phyloP scores from a whole-genome alignment of 805 yeast genomes.

The Candida stauntonica region DNA sequence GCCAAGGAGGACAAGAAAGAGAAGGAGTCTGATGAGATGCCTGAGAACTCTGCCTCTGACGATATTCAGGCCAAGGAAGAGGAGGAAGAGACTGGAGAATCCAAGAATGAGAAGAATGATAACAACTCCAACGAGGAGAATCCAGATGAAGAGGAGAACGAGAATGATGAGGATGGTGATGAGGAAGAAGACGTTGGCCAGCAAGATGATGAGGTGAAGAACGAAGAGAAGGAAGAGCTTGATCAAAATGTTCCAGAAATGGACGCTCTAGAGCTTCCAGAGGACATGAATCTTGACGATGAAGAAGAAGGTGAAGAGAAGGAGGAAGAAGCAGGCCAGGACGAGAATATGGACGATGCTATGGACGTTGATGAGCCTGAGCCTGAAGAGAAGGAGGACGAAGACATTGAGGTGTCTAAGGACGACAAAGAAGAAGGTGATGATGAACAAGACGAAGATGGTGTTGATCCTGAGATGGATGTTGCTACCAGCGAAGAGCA shows the following conservation, averaged over 20 bases:
- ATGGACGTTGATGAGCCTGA: conserved; percentile 49
- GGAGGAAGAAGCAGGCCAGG: conserved; percentile 34
- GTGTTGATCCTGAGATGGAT: conserved; percentile 27
- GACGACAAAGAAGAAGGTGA: conserved; percentile 27
- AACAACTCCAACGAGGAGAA: conserved; percentile 32
- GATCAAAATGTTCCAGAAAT: conserved; percentile 76
- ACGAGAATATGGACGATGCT: conserved; percentile 32
- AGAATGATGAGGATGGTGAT: conserved; percentile 49
- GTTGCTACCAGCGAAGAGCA: conserved; percentile 31
- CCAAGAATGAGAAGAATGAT: conserved; percentile 29
- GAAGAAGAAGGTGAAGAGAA: conserved; percentile 58
- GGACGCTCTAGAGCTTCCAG: conserved; percentile 87
- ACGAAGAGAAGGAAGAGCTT: conserved; percentile 63
- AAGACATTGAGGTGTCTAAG: conserved; percentile 35
- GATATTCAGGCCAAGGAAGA: conserved; percentile 38
- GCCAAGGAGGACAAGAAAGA: conserved; percentile 72
- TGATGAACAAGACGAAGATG: conserved; percentile 29
- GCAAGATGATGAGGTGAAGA: conserved; percentile 72
- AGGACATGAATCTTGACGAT: conserved; percentile 85
- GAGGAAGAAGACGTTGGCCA: conserved; percentile 71
- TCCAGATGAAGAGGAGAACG: conserved; percentile 36
- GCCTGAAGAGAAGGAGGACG: conserved; percentile 29
- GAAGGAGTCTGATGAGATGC: conserved; percentile 71
- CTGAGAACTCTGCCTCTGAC: conserved; percentile 50
- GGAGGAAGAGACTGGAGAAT: conserved; percentile 25